Evolutionary conservation across 2,329 filamentous ascomycete species (phyloP).

Genomic region (Diplocarpon mali): DNA sequence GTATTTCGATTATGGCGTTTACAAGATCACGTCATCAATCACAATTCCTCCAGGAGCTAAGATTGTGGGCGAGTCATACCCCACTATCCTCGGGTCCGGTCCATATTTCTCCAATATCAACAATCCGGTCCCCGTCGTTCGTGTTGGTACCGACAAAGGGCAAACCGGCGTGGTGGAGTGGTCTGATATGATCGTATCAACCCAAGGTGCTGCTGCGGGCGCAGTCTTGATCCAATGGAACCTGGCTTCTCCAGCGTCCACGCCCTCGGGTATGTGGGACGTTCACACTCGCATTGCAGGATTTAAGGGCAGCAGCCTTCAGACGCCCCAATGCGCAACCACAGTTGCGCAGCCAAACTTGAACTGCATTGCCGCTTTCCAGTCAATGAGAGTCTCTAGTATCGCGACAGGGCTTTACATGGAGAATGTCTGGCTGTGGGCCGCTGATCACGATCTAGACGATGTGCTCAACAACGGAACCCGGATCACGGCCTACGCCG

Average conservation of each 20-base stretch:
- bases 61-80: no score
- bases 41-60: no score
- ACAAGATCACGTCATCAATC: no score
- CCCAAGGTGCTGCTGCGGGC: constrained; percentile 47
- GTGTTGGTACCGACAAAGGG: constrained; percentile 26
- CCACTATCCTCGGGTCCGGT: no score
- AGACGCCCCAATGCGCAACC: constrained; percentile 55
- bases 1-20: no score
- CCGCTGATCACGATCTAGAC: constrained; percentile 34
- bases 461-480: constrained; percentile 31
- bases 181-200: constrained; percentile 47
- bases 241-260: constrained; percentile 36
- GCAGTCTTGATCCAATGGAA: constrained; percentile 60
- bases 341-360: constrained; percentile 28
- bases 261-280: constrained; percentile 46
- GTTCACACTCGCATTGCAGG: constrained; percentile 31
- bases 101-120: no score
- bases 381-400: constrained; percentile 28
- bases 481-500: no score
- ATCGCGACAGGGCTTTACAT: constrained; percentile 35
- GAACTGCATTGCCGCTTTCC: constrained; percentile 29
- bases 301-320: constrained; percentile 37
- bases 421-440: constrained; percentile 40
- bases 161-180: constrained; percentile 49
- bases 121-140: no score